A percentile compares a stretch with the other conserved stretches of the same genome.
These are phyloP conservation scores for Phytophthora hibernalis DNA, from an alignment of 352 stramenopile species.

Conservation along the genomic window DNA sequence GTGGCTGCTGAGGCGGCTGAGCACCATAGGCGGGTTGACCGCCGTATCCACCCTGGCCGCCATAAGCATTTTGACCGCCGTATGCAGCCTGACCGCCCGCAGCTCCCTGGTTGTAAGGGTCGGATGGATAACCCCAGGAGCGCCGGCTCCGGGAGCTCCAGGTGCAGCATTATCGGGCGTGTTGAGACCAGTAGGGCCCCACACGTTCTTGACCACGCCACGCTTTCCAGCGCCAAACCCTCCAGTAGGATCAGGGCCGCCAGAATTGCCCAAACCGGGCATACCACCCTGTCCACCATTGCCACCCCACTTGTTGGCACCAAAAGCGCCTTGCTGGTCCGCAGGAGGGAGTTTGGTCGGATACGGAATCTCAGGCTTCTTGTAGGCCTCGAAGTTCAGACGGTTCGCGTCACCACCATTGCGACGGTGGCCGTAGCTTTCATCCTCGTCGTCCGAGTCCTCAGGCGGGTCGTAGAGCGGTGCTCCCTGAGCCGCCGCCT, in stretches of 20 bases:
- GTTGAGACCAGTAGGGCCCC: constrained; percentile 84
- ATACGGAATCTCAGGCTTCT: constrained; percentile 92
- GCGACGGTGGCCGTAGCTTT: constrained; percentile 78
- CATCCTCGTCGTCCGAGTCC: constrained; percentile 95
- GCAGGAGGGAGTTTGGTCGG: constrained; percentile 72
- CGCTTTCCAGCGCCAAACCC: constrained; percentile 58
- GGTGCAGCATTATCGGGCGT: constrained; percentile 49
- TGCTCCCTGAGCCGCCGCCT: constrained; percentile 92
- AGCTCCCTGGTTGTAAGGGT: constrained; percentile 46
- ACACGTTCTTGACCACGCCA: constrained; percentile 84
- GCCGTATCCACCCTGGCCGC: constrained; percentile 46
- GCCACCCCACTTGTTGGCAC: constrained; percentile 69
- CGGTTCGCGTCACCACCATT: constrained; percentile 59
- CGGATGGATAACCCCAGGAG: constrained; percentile 44
- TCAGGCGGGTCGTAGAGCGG: constrained; percentile 95
- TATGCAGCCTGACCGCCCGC: constrained; percentile 37
- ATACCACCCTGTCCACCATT: constrained; percentile 43
- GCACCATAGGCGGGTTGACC: constrained; percentile 49
- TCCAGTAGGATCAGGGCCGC: constrained; percentile 43
- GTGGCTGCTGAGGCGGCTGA: constrained; percentile 35
- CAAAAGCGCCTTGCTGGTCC: constrained; percentile 57
- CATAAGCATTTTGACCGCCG: constrained; percentile 46
- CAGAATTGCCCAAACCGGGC: constrained; percentile 34
- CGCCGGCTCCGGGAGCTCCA: constrained; percentile 24
- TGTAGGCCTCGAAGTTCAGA: constrained; percentile 90